phyloP scores from a whole-genome alignment of 441 rosid species.

The Erodium trifolium region DNA sequence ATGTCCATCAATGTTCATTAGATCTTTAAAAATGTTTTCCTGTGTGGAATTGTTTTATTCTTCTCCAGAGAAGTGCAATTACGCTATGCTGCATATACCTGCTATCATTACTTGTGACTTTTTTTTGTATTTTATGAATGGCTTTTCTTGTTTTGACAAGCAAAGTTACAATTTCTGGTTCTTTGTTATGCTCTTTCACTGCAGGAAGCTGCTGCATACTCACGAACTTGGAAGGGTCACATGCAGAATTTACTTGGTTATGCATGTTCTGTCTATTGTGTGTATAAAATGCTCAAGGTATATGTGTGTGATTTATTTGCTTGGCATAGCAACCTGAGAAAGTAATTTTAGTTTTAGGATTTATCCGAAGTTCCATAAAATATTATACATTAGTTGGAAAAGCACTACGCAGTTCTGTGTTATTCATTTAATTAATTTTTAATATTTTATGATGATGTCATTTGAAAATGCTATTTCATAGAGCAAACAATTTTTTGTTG shows the following conservation, averaged over 20 bases:
- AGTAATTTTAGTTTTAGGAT: no score
- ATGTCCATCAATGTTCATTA: no score
- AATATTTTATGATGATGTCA: no score
- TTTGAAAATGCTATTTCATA: no score
- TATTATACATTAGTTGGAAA: no score
- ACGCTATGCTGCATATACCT: not conserved
- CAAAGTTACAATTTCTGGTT: no score
- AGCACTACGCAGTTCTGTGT: no score
- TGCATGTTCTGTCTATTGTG: slow-evolving; percentile 90
- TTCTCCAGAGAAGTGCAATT: not conserved
- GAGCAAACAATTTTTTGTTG: no score
- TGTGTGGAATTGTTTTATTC: not conserved
- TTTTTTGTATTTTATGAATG: not conserved
- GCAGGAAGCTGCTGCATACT: slow-evolving; percentile 97
- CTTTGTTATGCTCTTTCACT: slow-evolving; percentile 18
- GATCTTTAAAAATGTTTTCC: not conserved
- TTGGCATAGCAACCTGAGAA: no score
- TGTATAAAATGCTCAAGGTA: slow-evolving; percentile 98
- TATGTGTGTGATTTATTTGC: not conserved
- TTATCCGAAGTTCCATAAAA: no score
- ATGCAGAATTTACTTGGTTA: slow-evolving; percentile 96
- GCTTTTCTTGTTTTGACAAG: not conserved
- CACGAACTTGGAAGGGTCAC: slow-evolving; percentile 98
- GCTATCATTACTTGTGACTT: not conserved
- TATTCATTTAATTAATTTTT: no score